Base-by-base conservation (phyloP, 306 rosid species). In the Corylus avellana region DNA sequence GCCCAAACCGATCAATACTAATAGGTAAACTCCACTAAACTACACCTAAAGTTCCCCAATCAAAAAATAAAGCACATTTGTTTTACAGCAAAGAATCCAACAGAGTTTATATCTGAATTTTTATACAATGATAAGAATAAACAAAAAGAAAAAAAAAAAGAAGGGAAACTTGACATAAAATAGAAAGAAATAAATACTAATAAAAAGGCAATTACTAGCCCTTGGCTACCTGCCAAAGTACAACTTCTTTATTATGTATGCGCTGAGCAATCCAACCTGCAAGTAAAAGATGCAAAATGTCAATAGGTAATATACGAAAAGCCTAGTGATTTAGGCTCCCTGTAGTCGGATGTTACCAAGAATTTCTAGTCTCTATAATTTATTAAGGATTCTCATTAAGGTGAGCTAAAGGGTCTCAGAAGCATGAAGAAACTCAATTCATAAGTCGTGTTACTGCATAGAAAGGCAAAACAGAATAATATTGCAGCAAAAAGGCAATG, bases 261-360 rank as follows among this genome's bases (percentile, higher is more conserved):
- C 90, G 53, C 86, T 85, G 46, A 87, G 79, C 85, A 86, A 77
- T 79, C 91, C 89, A 76, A 85, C 88, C 94, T 88, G 74, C 73
- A 86, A 76, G 82, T 61, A 68, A 61, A 76, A 39, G 32, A 72
- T 20, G 55, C 18, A 67, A 69, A 69, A 62, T 51, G 75, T 64
- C 61, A 75, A 16, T 51, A 57, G 9, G 73, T 18, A 29, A 20
- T 22, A 48, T 16, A 46, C 55, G 69, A 29, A 29, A 62, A 62
- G 42, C 69, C 69, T 4, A 29, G 69, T 62, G 16, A 29, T 29
- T 29, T 29, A 32, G 39, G 32, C 46, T 63, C 6, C 66, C 37
- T 3, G 9, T 59, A 11, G 4, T 37, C n/a, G 0, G 70, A 35
- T 16, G 48, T 35, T 64, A 64, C n/a, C 20, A 16, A 64, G 46